phyloP scores from a whole-genome alignment of 768 basidiomycete genomes.

The Stropharia rugosoannulata region DNA sequence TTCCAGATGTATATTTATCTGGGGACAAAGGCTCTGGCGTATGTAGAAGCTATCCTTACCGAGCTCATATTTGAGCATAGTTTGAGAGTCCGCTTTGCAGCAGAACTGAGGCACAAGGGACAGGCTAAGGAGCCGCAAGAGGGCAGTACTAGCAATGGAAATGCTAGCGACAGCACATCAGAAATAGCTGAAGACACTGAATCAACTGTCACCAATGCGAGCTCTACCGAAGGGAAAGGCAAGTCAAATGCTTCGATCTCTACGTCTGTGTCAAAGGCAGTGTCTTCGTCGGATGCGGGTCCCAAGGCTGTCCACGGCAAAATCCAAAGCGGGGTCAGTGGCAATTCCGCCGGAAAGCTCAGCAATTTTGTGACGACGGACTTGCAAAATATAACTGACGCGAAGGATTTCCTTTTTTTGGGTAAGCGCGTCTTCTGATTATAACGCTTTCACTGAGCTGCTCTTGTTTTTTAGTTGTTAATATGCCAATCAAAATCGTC shows the following conservation, averaged over 20 bases:
- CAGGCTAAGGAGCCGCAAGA: not conserved
- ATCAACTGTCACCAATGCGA: not conserved
- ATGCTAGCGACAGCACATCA: no score
- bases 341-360: slow-evolving; percentile 56
- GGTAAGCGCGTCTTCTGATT: not conserved
- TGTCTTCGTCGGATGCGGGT: no score
- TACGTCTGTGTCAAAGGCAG: not conserved
- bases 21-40: slow-evolving; percentile 39
- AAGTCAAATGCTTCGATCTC: not conserved
- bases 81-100: slow-evolving; percentile 62
- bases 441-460: not conserved
- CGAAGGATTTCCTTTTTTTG: not conserved
- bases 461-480: slow-evolving; percentile 20
- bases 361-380: slow-evolving; percentile 75
- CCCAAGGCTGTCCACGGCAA: slow-evolving; percentile 1
- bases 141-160: no score
- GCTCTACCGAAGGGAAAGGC: not conserved
- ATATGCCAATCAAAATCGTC: slow-evolving; percentile 39
- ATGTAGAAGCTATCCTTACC: slow-evolving; percentile 39
- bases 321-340: not conserved
- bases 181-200: not conserved
- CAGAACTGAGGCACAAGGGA: slow-evolving; percentile 20
- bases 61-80: slow-evolving; percentile 43
- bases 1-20: slow-evolving; percentile 58
- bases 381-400: slow-evolving; percentile 27